Percentiles rank a stretch among this genome's conserved stretches.
phyloP scores from a whole-genome alignment of 148 eudicot genomes.

The Dysphania ambrosioides region DNA sequence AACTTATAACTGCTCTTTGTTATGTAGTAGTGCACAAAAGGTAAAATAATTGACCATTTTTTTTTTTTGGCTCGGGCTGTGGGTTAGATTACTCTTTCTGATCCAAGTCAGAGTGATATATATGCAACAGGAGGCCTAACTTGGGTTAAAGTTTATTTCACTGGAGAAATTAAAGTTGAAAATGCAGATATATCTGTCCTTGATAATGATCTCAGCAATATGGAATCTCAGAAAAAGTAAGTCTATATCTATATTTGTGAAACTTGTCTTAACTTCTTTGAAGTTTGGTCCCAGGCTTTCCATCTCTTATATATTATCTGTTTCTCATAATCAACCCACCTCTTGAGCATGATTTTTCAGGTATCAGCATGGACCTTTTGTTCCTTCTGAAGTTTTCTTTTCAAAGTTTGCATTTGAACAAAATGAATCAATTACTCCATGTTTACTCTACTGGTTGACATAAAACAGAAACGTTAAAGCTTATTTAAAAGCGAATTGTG shows the following conservation, averaged over 20 bases:
- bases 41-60: not conserved
- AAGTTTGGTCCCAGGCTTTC: not conserved
- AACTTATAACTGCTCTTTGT: not conserved
- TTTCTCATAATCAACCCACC: not conserved
- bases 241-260: slow-evolving; percentile 12
- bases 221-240: slow-evolving; percentile 68
- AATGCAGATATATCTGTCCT: slow-evolving; percentile 68
- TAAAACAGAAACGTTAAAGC: not conserved
- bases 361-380: not conserved
- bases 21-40: not conserved
- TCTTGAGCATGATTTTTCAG: not conserved
- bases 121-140: slow-evolving; percentile 72
- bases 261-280: not conserved
- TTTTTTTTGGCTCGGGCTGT: not conserved
- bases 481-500: not conserved
- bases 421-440: not conserved
- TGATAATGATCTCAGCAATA: slow-evolving; percentile 66
- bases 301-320: not conserved
- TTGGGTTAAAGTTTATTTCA: slow-evolving; percentile 50
- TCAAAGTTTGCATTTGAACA: not conserved
- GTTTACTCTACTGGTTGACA: not conserved
- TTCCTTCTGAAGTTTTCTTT: not conserved
- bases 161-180: slow-evolving; percentile 60
- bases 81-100: slow-evolving; percentile 61
- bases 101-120: slow-evolving; percentile 50